phyloP scores from a whole-genome alignment of 1,139 yeast species.

The Ogataea hybrid region DNA sequence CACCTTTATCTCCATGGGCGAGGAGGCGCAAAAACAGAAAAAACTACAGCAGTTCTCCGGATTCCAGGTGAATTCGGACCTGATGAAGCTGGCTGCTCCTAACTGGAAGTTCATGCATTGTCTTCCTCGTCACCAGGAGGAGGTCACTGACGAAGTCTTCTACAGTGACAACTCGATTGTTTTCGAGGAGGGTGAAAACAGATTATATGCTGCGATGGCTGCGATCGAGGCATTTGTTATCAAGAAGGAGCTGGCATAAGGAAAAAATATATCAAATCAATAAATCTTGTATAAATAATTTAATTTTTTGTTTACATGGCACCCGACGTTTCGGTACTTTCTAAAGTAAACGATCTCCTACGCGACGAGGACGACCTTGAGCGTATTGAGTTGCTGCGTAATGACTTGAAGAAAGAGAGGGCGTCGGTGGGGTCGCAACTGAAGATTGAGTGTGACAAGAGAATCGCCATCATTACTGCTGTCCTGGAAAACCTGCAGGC shows the following conservation, averaged over 20 bases:
- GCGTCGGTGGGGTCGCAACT: constrained; percentile 46
- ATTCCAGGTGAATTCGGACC: constrained; percentile 72
- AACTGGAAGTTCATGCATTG: constrained; percentile 96
- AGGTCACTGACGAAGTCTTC: constrained; percentile 90
- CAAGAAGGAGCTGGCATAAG: constrained; percentile 54
- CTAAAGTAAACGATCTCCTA: constrained; percentile 41
- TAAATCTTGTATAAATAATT: neutral
- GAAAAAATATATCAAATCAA: neutral
- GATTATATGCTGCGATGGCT: constrained; percentile 95
- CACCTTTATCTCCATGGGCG: constrained; percentile 98
- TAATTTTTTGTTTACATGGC: constrained; percentile 11
- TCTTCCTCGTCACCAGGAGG: constrained; percentile 92
- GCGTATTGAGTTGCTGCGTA: constrained; percentile 41
- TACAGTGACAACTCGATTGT: constrained; percentile 83
- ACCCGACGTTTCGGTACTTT: constrained; percentile 16
- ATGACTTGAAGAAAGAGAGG: constrained; percentile 49
- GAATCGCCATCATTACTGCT: constrained; percentile 16
- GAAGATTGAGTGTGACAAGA: constrained; percentile 42
- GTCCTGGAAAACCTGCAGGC: constrained; percentile 26
- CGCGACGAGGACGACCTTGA: constrained; percentile 50
- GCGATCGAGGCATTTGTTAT: constrained; percentile 86
- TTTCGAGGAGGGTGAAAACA: constrained; percentile 93
- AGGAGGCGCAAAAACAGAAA: constrained; percentile 71
- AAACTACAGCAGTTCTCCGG: constrained; percentile 82
- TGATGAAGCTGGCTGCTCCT: constrained; percentile 62